A percentile compares a stretch with the other conserved stretches of the same genome.
These are phyloP conservation scores for Aspergillus homomorphus DNA, from an alignment of 495 filamentous ascomycete genomes.

Conservation along the genomic window DNA sequence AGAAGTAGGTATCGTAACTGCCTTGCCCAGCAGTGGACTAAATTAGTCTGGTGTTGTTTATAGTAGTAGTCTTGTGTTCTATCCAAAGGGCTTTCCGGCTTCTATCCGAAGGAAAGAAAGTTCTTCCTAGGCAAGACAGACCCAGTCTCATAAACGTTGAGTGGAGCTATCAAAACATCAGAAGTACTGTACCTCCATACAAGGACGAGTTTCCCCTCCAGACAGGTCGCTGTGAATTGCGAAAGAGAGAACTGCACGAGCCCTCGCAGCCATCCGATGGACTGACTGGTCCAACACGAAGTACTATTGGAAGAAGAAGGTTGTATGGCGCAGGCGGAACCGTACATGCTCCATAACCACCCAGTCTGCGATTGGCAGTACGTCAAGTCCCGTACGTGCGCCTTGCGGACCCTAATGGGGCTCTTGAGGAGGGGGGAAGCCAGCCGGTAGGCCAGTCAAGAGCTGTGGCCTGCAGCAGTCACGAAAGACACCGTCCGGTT, in stretches of 20 bases:
- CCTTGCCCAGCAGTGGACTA: neutral
- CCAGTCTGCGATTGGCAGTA: constrained; percentile 1
- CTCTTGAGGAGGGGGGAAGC: neutral
- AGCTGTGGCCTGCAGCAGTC: neutral
- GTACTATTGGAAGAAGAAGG: constrained; percentile 3
- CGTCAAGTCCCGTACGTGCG: neutral
- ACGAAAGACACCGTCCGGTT: neutral
- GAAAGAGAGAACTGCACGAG: neutral
- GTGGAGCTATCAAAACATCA: neutral
- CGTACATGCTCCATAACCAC: neutral
- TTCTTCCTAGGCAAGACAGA: neutral
- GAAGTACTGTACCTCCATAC: neutral
- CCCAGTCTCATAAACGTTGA: neutral
- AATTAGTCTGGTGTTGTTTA: neutral
- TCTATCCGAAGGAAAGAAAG: neutral
- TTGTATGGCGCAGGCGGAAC: neutral
- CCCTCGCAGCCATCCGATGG: neutral
- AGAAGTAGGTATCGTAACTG: neutral
- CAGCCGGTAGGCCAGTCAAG: neutral
- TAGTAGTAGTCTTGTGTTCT: neutral
- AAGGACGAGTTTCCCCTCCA: neutral
- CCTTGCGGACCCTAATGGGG: constrained; percentile 7
- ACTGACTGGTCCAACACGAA: neutral
- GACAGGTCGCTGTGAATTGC: neutral
- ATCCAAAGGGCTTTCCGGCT: neutral